Evolutionary conservation across 371 early-diverging fungal species (phyloP).

Genomic region (Blakeslea trispora): DNA sequence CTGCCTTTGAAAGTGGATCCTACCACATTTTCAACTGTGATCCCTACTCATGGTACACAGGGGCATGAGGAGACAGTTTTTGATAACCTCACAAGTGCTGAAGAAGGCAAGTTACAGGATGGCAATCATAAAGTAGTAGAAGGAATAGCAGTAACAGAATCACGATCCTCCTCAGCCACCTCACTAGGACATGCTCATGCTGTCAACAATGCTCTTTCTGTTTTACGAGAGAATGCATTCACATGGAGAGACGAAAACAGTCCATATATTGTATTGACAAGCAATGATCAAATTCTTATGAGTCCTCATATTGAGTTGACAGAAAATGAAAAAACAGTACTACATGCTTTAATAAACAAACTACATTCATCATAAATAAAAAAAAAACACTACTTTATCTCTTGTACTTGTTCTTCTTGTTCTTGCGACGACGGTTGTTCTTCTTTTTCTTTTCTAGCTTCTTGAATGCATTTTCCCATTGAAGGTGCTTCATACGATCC

Average conservation of each 20-base stretch:
- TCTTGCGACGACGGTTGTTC: background rate
- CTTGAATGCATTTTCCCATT: conserved; percentile 34
- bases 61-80: conserved; percentile 6
- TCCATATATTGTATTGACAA: conserved; percentile 3
- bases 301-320: background rate
- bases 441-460: background rate
- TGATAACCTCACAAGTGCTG: conserved; percentile 5
- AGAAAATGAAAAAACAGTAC: background rate
- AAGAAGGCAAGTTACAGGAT: conserved; percentile 8
- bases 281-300: background rate
- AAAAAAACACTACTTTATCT: background rate
- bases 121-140: background rate
- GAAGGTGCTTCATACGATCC: conserved; percentile 41
- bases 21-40: conserved; percentile 3
- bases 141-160: background rate
- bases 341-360: background rate
- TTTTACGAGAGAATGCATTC: conserved; percentile 4
- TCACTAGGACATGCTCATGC: background rate
- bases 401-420: background rate
- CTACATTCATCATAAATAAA: background rate
- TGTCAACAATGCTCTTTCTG: conserved; percentile 6
- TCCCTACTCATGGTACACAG: background rate
- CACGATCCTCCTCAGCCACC: conserved; percentile 4
- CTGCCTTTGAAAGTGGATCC: conserved; percentile 20
- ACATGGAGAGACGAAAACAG: background rate